phyloP scores from a whole-genome alignment of 2,329 filamentous ascomycete species.

The Alternaria incomplexa region DNA sequence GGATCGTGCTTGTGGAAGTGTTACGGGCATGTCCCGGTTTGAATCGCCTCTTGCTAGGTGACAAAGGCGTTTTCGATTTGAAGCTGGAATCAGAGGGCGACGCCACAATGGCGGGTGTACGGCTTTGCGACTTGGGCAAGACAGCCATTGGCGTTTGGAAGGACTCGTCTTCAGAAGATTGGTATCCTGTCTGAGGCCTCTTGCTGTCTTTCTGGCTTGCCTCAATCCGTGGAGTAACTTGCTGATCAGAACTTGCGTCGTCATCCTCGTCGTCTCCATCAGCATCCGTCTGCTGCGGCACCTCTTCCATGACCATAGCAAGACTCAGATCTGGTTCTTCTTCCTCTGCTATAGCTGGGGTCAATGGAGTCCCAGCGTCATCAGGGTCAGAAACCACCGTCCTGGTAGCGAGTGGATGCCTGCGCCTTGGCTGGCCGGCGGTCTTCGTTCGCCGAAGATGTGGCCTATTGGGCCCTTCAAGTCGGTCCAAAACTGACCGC shows the following conservation, averaged over 20 bases:
- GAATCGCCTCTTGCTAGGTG: conserved; percentile 32
- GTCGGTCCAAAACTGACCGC: conserved; percentile 61
- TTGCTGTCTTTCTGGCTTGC: conserved; percentile 39
- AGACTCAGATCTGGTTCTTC: conserved; percentile 50
- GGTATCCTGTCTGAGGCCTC: conserved; percentile 30
- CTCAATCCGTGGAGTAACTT: conserved; percentile 19
- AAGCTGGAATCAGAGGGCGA: conserved; percentile 41
- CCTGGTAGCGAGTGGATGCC: conserved; percentile 58
- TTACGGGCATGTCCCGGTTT: conserved; percentile 70
- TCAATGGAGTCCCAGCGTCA: conserved; percentile 40
- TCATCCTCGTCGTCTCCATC: conserved; percentile 85
- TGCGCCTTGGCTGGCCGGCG: conserved; percentile 40
- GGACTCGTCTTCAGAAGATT: conserved; percentile 50
- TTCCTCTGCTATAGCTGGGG: conserved; percentile 53
- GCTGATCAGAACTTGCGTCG: conserved; percentile 36
- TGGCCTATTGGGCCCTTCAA: conserved; percentile 61
- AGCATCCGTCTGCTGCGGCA: conserved; percentile 73
- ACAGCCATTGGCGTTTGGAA: conserved; percentile 52
- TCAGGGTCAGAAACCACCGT: conserved; percentile 66
- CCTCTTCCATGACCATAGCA: conserved; percentile 50
- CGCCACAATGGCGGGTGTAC: conserved; percentile 24
- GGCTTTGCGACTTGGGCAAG: conserved; percentile 34
- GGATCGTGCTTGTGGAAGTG: conserved; percentile 79
- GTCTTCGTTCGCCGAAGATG: conserved; percentile 60
- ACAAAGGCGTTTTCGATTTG: conserved; percentile 42